phyloP scores from a whole-genome alignment of 1,284 basidiomycete genomes.

The Austroboletus olivaceoglutinosus region DNA sequence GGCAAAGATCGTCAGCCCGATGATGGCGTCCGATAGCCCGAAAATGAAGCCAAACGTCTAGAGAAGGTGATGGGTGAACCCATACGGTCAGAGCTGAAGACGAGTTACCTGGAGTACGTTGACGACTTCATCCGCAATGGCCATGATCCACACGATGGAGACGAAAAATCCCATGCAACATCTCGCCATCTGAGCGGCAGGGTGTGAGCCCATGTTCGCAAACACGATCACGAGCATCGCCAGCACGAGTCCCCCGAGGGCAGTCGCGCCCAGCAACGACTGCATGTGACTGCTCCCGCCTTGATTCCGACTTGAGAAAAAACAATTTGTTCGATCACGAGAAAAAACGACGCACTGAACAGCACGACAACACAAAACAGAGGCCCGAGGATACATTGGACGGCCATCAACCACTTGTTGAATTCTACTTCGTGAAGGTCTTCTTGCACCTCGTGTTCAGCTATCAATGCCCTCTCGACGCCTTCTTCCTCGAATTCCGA shows the following conservation, averaged over 20 bases:
- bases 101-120: conserved; percentile 72
- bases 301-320: conserved; percentile 29
- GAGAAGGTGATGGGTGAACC: conserved; percentile 13
- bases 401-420: conserved; percentile 79
- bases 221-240: conserved; percentile 61
- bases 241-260: conserved; percentile 52
- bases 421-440: conserved; percentile 65
- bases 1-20: conserved; percentile 95
- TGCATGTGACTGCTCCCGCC: conserved; percentile 53
- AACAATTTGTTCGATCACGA: conserved; percentile 1
- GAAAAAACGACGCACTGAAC: conserved; percentile 54
- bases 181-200: conserved; percentile 64
- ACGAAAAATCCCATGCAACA: conserved; percentile 89
- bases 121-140: conserved; percentile 92
- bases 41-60: conserved; percentile 92
- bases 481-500: conserved; percentile 67
- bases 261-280: conserved; percentile 58
- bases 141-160: conserved; percentile 93
- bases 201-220: conserved; percentile 58
- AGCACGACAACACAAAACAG: conserved; percentile 72
- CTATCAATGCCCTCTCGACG: conserved; percentile 57
- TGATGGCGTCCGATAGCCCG: conserved; percentile 95
- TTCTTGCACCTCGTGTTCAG: conserved; percentile 64
- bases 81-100: background rate
- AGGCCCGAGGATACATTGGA: conserved; percentile 79